Evolutionary conservation across 2,329 filamentous ascomycete genomes (phyloP).

Genomic region (Verticillium dahliae): DNA sequence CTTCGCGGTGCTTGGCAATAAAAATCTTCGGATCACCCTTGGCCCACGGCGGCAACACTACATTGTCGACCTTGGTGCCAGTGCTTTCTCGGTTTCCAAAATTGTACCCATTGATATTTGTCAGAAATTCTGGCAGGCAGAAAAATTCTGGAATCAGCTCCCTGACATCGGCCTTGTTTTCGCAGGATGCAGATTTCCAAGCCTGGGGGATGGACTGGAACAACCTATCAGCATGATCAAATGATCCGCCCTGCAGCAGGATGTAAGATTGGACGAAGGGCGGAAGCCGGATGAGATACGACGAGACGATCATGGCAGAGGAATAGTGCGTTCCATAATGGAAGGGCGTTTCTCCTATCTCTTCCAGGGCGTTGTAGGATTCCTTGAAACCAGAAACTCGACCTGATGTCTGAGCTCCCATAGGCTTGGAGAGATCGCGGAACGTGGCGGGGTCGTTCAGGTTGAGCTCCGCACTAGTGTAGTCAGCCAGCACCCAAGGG

Average conservation of each 20-base stretch:
- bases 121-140: slow-evolving; percentile 88
- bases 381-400: slow-evolving; percentile 76
- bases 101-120: slow-evolving; percentile 91
- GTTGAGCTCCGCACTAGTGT: slow-evolving; percentile 88
- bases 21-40: slow-evolving; percentile 95
- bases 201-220: slow-evolving; percentile 90
- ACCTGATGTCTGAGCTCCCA: slow-evolving; percentile 79
- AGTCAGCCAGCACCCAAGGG: slow-evolving; percentile 94
- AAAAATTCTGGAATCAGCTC: slow-evolving; percentile 97
- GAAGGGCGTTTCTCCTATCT: slow-evolving; percentile 89
- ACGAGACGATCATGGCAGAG: slow-evolving; percentile 97
- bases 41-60: slow-evolving; percentile 90
- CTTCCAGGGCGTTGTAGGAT: slow-evolving; percentile 78
- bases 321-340: slow-evolving; percentile 99
- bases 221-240: slow-evolving; percentile 90
- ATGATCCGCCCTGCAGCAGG: slow-evolving; percentile 87
- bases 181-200: slow-evolving; percentile 83
- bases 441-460: slow-evolving; percentile 78
- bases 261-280: slow-evolving; percentile 96
- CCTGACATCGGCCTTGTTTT: slow-evolving; percentile 89
- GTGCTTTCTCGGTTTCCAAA: slow-evolving; percentile 83
- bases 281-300: slow-evolving; percentile 88
- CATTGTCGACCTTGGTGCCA: slow-evolving; percentile 73
- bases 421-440: slow-evolving; percentile 87
- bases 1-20: slow-evolving; percentile 91